Evolutionary conservation across 2,329 filamentous ascomycete genomes (phyloP).

Genomic region (Diaporthe citri): DNA sequence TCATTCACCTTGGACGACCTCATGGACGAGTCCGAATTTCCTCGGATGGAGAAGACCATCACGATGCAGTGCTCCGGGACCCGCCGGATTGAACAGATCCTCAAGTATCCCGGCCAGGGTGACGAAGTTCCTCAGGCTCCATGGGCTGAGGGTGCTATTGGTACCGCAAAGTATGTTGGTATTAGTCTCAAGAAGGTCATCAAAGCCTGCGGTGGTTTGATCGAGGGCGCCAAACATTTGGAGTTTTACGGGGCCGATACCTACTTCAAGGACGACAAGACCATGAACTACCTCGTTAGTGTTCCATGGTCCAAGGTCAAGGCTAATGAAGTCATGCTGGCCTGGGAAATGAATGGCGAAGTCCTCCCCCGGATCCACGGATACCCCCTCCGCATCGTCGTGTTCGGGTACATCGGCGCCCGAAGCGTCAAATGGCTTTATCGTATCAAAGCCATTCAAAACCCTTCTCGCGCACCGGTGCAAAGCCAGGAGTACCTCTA

Average conservation of each 20-base stretch:
- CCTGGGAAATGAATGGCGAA: slow-evolving; percentile 12
- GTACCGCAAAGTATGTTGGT: neutral
- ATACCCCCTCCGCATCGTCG: slow-evolving; percentile 6
- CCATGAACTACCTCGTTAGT: slow-evolving; percentile 24
- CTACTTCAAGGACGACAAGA: slow-evolving; percentile 13
- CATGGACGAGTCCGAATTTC: neutral
- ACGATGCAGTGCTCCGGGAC: slow-evolving; percentile 13
- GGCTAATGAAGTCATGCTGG: slow-evolving; percentile 8
- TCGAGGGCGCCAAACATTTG: neutral
- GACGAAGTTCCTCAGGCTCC: slow-evolving; percentile 13
- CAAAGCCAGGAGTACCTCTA: slow-evolving; percentile 17
- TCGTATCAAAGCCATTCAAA: slow-evolving; percentile 3
- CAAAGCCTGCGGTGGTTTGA: slow-evolving; percentile 10
- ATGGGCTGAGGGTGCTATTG: slow-evolving; percentile 10
- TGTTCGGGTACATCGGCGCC: slow-evolving; percentile 7
- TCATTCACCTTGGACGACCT: slow-evolving; percentile 17
- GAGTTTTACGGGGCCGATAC: slow-evolving; percentile 9
- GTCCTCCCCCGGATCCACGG: slow-evolving; percentile 1
- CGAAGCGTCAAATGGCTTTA: slow-evolving; percentile 13
- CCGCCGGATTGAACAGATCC: slow-evolving; percentile 8
- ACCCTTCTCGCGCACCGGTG: slow-evolving; percentile 1
- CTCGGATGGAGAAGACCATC: slow-evolving; percentile 2
- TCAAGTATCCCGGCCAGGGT: neutral
- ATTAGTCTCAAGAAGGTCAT: neutral
- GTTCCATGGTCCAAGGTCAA: slow-evolving; percentile 11